Base-by-base conservation (phyloP, 2,329 filamentous ascomycete genomes). In the Ophiocordyceps robertsii region DNA sequence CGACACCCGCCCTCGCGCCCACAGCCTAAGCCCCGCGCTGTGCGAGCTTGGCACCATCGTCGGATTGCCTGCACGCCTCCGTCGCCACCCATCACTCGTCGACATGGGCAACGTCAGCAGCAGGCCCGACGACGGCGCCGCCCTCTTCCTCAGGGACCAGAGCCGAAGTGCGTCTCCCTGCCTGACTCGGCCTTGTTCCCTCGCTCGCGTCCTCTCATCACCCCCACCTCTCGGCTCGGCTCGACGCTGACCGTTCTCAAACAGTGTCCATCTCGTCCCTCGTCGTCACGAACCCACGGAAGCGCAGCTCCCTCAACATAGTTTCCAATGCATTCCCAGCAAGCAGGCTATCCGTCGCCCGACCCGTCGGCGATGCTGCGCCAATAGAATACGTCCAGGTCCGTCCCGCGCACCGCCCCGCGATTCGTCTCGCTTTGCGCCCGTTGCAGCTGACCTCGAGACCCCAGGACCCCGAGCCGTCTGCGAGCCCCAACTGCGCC, bases 301-400 rank as follows among this genome's bases (percentile, higher is more conserved):
- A 81, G 62, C 84, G 83, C 63, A 80, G 76, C 44, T 72, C 94
- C 43, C 68, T 95, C 54, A 82, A 80, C 57, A 71, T 95, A 54
- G 66, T 77, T 48, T 90, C 92, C 47, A 95, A 95, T 70, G 73
- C 81, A 51, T 96, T 84, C 57, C 92, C 92, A 50, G 85, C 89
- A 35, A 82, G 80, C 44, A 79, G 81, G 68, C 77, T 92, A 58
- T 73, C 70, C 51, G 85, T 80, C 39, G 81, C 75, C 56, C 80
- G 84, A 56, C 78, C 88, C 35, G 49, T 70, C 21, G 80, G 81
- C 53, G 90, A 98, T 58, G 77, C 77, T 47, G 70, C 72, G 43
- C 80, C 85, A 8, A 71, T 95, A 50, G 90, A 96, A 66, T 98
- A 87, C 65, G 77, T 98, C 37, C 90, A 95, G 79, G 89, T 94